Evolutionary conservation across 2,329 filamentous ascomycete genomes (phyloP), one percentile per base, ranked within the genome.

Genomic region (Pseudogymnoascus destructans): DNA sequence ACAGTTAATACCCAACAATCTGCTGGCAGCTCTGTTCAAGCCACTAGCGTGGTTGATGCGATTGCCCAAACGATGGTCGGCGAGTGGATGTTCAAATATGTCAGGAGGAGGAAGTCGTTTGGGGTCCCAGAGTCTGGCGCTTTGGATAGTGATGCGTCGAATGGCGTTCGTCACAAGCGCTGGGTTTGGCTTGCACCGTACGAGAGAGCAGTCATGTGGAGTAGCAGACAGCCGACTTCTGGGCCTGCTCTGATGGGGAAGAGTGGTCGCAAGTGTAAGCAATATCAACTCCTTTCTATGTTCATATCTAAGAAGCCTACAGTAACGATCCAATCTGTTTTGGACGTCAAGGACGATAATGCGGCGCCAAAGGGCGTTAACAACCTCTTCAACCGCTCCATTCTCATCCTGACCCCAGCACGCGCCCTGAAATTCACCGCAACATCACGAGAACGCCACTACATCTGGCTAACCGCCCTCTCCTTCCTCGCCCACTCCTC

Each of bases 151-250:
- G 84, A 86, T 60, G 77, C 75, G 17, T 27, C 46, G 23, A 79
- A 75, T 63, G 82, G 79, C 65, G 82, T 82, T 63, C 86, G 93
- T 27, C 93, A 98, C 70, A 96, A 91, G 74, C 81, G 93, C 70
- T 98, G 93, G 93, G 93, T 98, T 1, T 98, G 93, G 93, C 80
- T 98, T 62, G 93, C 92, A 15, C 93, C 93, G 2, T 97, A 98
- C 68, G 93, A 98, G 72, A 80, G 91, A 62, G 86, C 92, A 10
- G 92, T 98, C 61, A 88, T 98, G 71, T 98, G 93, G 93, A 96
- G 92, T 72, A 95, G 87, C 77, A 96, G 95, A 76, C 93, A 98
- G 72, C 93, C 93, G 13, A 89, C 85, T 8, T 89, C 85, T 65
- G 90, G 91, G 30, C 86, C 82, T 66, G 92, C 91, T 30, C 73